Evolutionary conservation across 176 grass and related monocot genomes (phyloP).

Genomic region (Coix lacrymajobi): DNA sequence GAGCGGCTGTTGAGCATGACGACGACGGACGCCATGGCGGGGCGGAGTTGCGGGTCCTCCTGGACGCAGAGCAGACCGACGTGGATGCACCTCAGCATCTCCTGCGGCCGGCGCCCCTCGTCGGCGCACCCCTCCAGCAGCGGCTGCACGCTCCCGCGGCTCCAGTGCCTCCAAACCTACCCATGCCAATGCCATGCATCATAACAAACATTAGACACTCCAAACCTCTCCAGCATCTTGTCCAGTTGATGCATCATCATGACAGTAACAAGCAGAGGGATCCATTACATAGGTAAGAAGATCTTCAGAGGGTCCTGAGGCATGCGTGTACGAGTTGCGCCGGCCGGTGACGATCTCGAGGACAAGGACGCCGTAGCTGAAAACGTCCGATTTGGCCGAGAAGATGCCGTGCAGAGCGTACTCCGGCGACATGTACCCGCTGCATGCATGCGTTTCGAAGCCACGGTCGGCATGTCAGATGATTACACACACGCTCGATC

Average conservation of each 20-base stretch:
- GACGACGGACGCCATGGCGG: conserved; percentile 35
- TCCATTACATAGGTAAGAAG: conserved; percentile 26
- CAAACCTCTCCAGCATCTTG: too few species aligned
- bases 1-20: conserved; percentile 50
- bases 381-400: conserved; percentile 58
- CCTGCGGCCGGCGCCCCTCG: neutral
- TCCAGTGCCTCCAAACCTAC: conserved; percentile 51
- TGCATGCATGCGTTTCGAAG: conserved; percentile 3
- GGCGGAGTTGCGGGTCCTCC: conserved; percentile 27
- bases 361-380: conserved; percentile 45
- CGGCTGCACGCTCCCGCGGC: neutral
- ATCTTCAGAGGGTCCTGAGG: neutral
- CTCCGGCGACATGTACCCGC: conserved; percentile 60
- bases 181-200: too few species aligned
- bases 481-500: too few species aligned
- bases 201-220: too few species aligned
- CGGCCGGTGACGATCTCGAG: conserved; percentile 44
- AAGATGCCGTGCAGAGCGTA: conserved; percentile 40
- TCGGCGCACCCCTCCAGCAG: conserved; percentile 13
- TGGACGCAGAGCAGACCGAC: conserved; percentile 43
- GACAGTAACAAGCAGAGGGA: too few species aligned
- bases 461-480: too few species aligned
- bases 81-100: conserved; percentile 42
- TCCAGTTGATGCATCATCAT: too few species aligned
- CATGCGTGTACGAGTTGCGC: neutral